Evolutionary conservation across 805 yeast genomes (phyloP).

Genomic region (Ogataea wickerhamii): DNA sequence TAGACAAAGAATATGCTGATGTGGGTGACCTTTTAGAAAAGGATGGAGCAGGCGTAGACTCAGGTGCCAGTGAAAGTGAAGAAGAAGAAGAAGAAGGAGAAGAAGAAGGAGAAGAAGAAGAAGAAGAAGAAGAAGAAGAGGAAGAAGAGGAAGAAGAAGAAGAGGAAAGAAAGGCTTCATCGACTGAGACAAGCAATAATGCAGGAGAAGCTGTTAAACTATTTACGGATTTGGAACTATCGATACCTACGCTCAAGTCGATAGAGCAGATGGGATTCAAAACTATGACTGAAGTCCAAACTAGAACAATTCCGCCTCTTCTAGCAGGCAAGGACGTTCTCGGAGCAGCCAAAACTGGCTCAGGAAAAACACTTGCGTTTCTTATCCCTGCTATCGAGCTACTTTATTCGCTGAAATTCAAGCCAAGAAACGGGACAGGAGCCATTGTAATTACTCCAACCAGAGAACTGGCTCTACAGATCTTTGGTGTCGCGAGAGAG

Average conservation of each 20-base stretch:
- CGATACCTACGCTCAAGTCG: constrained; percentile 79
- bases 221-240: constrained; percentile 58
- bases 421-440: constrained; percentile 98
- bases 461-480: constrained; percentile 95
- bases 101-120: constrained; percentile 34
- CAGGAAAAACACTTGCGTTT: constrained; percentile 96
- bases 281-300: constrained; percentile 91
- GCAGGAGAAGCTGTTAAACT: constrained; percentile 26
- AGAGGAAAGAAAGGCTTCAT: constrained; percentile 15
- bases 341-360: constrained; percentile 99
- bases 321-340: constrained; percentile 95
- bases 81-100: constrained; percentile 31
- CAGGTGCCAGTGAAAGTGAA: constrained; percentile 12
- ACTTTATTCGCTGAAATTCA: constrained; percentile 84
- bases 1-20: constrained; percentile 56
- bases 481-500: constrained; percentile 96
- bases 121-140: constrained; percentile 11
- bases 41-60: constrained; percentile 19
- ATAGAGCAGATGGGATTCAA: constrained; percentile 86
- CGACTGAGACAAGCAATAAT: constrained; percentile 28
- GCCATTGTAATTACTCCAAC: constrained; percentile 95
- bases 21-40: constrained; percentile 47
- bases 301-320: constrained; percentile 93
- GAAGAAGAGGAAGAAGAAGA: constrained; percentile 23
- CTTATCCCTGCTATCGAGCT: constrained; percentile 93